These are phyloP conservation scores for Euphorbia pulcherrima DNA, from an alignment of 345 rosid species.

Conservation along the genomic window DNA sequence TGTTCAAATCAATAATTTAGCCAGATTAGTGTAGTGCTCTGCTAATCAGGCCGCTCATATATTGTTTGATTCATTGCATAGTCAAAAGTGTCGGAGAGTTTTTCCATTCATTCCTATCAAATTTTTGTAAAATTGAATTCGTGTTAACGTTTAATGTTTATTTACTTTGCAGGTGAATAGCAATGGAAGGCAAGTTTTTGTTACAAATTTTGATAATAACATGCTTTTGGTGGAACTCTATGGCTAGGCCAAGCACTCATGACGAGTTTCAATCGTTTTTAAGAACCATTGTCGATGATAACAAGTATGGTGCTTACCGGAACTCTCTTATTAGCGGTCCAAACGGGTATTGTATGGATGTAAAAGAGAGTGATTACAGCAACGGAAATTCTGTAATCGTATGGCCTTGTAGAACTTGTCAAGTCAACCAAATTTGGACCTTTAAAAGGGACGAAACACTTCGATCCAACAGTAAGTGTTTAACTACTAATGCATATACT, in stretches of 20 bases:
- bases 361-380: background rate
- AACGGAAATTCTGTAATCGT: background rate
- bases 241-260: background rate
- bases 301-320: no score
- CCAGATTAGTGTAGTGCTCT: no score
- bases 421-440: background rate
- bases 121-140: no score
- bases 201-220: background rate
- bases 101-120: no score
- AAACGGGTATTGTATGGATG: background rate
- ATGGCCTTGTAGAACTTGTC: background rate
- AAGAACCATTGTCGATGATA: background rate
- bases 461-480: constrained; percentile 5
- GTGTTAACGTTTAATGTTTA: no score
- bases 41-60: no score
- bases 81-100: no score
- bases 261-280: background rate
- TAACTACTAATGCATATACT: background rate
- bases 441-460: background rate
- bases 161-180: background rate
- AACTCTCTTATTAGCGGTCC: background rate
- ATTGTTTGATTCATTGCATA: no score
- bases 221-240: background rate
- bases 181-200: background rate
- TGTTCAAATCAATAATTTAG: no score